These are phyloP conservation scores for Rhizopogon vulgaris DNA, from an alignment of 768 basidiomycete species.

Conservation along the genomic window DNA sequence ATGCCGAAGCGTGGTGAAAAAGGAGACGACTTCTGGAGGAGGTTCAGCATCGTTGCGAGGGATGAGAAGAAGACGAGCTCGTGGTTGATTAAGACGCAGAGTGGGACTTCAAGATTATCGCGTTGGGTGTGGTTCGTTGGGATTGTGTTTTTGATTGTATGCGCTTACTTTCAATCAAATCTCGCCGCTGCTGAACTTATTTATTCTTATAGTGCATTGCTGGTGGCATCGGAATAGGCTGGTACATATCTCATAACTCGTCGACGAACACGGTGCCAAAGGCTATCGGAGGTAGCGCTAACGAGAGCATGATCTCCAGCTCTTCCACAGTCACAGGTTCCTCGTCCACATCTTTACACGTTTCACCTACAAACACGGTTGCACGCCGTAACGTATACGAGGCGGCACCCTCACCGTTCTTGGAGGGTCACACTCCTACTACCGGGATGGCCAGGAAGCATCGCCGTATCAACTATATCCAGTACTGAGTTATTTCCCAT, in stretches of 20 bases:
- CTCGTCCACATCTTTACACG: conserved; percentile 28
- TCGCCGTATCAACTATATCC: conserved; percentile 7
- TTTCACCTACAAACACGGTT: conserved; percentile 59
- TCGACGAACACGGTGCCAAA: conserved; percentile 47
- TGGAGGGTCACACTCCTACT: conserved; percentile 2
- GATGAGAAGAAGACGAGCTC: conserved; percentile 54
- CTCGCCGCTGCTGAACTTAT: not conserved
- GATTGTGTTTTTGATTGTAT: conserved; percentile 49
- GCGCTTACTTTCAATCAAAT: conserved; percentile 13
- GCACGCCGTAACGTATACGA: conserved; percentile 28
- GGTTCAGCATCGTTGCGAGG: conserved; percentile 80
- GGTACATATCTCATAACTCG: conserved; percentile 49
- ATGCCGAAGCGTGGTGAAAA: conserved; percentile 64
- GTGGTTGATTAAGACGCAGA: conserved; percentile 65
- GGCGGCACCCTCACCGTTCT: conserved; percentile 12
- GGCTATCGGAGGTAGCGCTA: conserved; percentile 58
- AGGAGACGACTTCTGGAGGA: conserved; percentile 82
- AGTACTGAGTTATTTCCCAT: conserved; percentile 3
- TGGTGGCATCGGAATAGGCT: conserved; percentile 53
- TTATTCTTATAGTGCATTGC: conserved; percentile 35
- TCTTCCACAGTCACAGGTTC: conserved; percentile 10
- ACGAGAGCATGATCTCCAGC: conserved; percentile 29
- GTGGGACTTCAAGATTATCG: conserved; percentile 43
- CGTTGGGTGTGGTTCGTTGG: conserved; percentile 70
- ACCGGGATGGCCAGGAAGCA: conserved; percentile 8